Percentiles rank a stretch among this genome's conserved stretches.
Evolutionary conservation across 225 moss, liverwort and hornwort species (phyloP).

Genomic region (Takakia lepidozioides): DNA sequence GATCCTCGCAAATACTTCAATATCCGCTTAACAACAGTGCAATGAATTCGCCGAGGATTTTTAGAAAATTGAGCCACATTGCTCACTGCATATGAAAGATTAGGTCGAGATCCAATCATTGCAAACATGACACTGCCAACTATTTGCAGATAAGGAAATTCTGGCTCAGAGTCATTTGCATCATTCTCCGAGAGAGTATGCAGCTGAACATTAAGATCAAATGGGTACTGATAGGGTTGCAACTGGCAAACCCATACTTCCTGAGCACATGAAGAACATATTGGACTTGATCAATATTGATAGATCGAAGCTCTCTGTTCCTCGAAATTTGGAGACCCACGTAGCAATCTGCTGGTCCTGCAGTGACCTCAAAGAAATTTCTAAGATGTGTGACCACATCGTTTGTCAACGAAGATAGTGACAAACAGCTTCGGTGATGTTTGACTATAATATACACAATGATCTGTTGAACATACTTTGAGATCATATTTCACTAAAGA

Average conservation of each 20-base stretch:
- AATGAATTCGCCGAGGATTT: not conserved
- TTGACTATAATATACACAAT: not conserved
- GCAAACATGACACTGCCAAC: not conserved
- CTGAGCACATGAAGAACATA: not conserved
- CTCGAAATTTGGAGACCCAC: not conserved
- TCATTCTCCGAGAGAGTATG: not conserved
- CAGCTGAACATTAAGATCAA: not conserved
- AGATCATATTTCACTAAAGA: not conserved
- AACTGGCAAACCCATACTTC: not conserved
- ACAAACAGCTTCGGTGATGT: not conserved
- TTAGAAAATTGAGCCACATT: not conserved
- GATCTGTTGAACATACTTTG: not conserved
- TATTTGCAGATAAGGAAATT: not conserved
- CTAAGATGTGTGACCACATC: not conserved
- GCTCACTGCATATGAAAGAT: not conserved
- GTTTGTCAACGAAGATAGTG: not conserved
- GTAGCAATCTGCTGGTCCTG: not conserved
- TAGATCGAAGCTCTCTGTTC: not conserved
- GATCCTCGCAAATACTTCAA: not conserved
- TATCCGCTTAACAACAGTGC: conserved; percentile 1
- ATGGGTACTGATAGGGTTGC: not conserved
- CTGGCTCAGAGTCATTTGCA: not conserved
- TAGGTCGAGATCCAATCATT: not conserved
- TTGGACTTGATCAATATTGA: not conserved
- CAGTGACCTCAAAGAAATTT: not conserved